Percentiles rank a stretch among this genome's conserved stretches.
phyloP scores from a whole-genome alignment of 2,329 filamentous ascomycete species.

The Colletotrichum tropicicola region DNA sequence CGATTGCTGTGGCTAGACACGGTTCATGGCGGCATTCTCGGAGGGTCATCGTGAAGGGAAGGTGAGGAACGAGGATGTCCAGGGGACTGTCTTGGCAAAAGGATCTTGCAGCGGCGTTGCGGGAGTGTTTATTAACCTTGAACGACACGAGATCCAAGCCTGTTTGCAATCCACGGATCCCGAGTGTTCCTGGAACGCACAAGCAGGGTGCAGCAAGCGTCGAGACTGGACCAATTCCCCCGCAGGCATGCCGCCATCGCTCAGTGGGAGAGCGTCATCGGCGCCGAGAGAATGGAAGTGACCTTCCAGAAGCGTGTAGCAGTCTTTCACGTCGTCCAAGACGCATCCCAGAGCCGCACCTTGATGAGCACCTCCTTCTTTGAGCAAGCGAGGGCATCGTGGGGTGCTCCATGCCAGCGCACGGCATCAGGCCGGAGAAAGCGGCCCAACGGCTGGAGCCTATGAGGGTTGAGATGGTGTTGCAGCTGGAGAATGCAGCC shows the following conservation, averaged over 20 bases:
- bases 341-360: conserved; percentile 1
- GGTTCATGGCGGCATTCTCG: neutral
- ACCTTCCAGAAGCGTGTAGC: conserved; percentile 2
- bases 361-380: conserved; percentile 16
- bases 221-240: neutral
- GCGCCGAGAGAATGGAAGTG: neutral
- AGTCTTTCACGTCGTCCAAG: neutral
- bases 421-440: too few relatives aligned
- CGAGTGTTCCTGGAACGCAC: neutral
- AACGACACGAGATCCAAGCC: neutral
- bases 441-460: neutral
- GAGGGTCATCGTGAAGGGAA: conserved; percentile 1
- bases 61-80: neutral
- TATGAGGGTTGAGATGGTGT: neutral
- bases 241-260: neutral
- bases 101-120: neutral
- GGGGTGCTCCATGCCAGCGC: neutral
- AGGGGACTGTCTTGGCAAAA: conserved; percentile 1
- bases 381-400: neutral
- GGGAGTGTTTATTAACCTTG: neutral
- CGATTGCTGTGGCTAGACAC: neutral
- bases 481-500: neutral
- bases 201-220: neutral
- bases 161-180: neutral
- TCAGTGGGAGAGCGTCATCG: neutral